These are phyloP conservation scores for Pseudogymnoascus sp. DNA, from an alignment of 2,329 filamentous ascomycete genomes.

Conservation along the genomic window DNA sequence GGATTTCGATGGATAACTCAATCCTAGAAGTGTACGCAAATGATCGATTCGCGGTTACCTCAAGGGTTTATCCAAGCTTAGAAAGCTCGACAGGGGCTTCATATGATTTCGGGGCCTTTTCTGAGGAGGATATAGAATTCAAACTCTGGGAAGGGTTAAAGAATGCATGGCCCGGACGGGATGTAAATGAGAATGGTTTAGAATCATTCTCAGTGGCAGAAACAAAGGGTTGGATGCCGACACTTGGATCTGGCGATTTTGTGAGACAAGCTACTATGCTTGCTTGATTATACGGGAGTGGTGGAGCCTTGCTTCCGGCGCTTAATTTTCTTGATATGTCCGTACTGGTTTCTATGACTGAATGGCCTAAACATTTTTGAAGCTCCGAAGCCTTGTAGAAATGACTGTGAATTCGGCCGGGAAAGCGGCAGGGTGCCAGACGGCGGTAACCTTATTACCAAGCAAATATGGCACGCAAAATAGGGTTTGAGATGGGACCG, in stretches of 20 bases:
- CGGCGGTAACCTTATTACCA: background rate
- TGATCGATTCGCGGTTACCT: constrained; percentile 18
- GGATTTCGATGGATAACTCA: constrained; percentile 17
- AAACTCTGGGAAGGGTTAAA: constrained; percentile 16
- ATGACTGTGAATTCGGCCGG: too few relatives aligned
- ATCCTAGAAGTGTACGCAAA: constrained; percentile 21
- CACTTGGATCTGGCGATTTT: background rate
- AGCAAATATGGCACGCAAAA: background rate
- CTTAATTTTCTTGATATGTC: background rate
- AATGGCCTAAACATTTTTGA: background rate
- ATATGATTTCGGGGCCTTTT: constrained; percentile 17
- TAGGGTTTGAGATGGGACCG: background rate
- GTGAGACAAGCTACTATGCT: background rate
- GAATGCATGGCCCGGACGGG: constrained; percentile 11
- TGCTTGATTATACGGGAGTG: background rate
- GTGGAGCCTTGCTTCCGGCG: background rate
- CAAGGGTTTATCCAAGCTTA: constrained; percentile 18
- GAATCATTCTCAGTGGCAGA: background rate
- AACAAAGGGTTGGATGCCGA: background rate
- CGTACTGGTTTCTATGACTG: background rate
- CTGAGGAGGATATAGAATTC: constrained; percentile 14
- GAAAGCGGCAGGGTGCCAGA: too few relatives aligned
- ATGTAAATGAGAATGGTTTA: background rate
- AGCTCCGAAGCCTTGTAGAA: background rate
- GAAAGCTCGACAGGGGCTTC: constrained; percentile 13